Base-by-base conservation (phyloP, 176 grass and related monocot species). In the Oryza brachyantha region DNA sequence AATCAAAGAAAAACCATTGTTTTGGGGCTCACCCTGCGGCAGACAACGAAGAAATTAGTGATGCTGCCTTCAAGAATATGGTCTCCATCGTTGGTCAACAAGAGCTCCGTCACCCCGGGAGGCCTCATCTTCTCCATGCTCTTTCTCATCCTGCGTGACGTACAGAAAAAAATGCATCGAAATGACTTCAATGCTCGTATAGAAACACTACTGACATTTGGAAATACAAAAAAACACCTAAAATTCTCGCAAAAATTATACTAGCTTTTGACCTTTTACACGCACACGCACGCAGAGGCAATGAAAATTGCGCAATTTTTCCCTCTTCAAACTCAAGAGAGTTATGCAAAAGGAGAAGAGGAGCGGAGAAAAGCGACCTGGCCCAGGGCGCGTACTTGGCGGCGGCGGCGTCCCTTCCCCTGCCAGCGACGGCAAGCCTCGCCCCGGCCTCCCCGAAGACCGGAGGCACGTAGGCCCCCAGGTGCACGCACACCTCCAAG, bases 71-170 rank as follows among this genome's bases (percentile, higher is more conserved):
- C 95, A 46, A 97, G 92, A 74, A 97, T 86, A 52, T 55, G 82
- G 80, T 97, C 83, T 39, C 95, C 95, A 22, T 97, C 83, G 17
- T 94, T 92, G 8, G 77, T 88, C 78, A 97, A 74, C 75, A 97
- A 85, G 22, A 94, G 90, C 77, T 97, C 91, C 1, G 87, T 97
- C 25, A 66, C 64, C 63, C 84, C 79, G 29, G 87, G 92, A 67
- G 92, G 92, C 77, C 89, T 94, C 92, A 92, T 90, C 76, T 90
- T 97, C 45, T 97, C 94, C 91, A 97, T 66, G 42, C 50, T 72
- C 84, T 92, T 92, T 84, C 95, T 88, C 29, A 90, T 81, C 85
- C 92, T 96, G 37, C 27, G 70, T 70, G 37, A 61, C 13, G 37
- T 6, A 66, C 14, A 52, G 3, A 4, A 70, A 36, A 55, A 61